Conservation (phyloP, 495 filamentous ascomycete species). For the Polyplosphaeria fusca region DNA sequence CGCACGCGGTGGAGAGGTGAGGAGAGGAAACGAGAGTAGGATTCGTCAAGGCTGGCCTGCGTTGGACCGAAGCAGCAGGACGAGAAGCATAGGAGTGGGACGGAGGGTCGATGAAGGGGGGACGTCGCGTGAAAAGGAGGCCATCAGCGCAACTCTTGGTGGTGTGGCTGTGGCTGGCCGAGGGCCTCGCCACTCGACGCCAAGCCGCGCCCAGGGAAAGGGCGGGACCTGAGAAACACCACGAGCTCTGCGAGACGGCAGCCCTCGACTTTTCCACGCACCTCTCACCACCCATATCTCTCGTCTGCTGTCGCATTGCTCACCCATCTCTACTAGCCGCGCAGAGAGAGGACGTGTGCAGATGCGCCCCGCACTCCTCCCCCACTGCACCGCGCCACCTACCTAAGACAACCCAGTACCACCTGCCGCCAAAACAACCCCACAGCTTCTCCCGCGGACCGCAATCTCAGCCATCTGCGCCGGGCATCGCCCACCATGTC, state of each 20-base stretch:
- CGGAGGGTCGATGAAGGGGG: neutral
- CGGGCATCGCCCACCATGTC: slow-evolving; percentile 52
- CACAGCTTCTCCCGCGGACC: neutral
- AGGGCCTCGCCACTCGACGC: no score
- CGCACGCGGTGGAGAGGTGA: neutral
- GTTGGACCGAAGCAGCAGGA: neutral
- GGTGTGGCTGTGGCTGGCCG: neutral
- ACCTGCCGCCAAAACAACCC: neutral
- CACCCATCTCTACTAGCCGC: no score
- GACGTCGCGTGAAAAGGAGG: neutral
- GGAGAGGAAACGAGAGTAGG: neutral
- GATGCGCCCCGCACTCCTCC: neutral
- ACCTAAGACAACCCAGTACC: neutral
- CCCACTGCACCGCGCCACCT: neutral
- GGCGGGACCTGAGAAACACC: neutral
- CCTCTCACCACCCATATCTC: neutral
- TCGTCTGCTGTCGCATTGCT: neutral
- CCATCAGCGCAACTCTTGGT: neutral
- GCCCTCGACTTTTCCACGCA: neutral
- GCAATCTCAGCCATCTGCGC: no score
- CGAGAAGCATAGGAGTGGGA: neutral
- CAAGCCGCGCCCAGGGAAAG: no score
- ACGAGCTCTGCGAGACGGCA: neutral
- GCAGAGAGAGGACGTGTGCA: no score
- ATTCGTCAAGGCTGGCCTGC: neutral